Base-by-base conservation (phyloP, 148 eudicot species). In the Pharnaceum exiguum region DNA sequence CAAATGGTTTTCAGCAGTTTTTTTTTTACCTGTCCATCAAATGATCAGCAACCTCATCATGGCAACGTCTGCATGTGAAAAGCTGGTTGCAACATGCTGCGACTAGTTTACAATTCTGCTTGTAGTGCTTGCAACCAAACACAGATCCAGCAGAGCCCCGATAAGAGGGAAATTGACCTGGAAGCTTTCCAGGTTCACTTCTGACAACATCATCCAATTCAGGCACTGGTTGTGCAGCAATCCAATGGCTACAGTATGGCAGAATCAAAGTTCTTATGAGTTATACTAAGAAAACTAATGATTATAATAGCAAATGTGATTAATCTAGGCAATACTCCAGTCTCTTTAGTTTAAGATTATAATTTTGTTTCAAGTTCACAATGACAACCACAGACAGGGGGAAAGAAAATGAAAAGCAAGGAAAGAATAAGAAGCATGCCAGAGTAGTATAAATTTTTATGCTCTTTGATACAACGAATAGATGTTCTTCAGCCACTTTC, bases 91-190 rank as follows among this genome's bases (percentile, higher is more conserved):
- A 91, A 64, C 98, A 91, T 47, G 88, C 69, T 61, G 94, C 74
- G 42, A 87, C 67, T 62, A 91, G 79, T 73, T 91, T 91, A 36
- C 98, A 91, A 69, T 85, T 91, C 72, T 87, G 83, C 68, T 87
- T 85, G 83, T 91, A 91, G 74, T 91, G 98, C 61, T 74, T 68
- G 74, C 98, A 91, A 28, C 98, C 98, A 62, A 82, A 85, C 40
- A 47, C 51, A 50, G 72, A 76, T 49, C 73, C 71, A 32, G 38
- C 78, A 29, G 67, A 36, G 55, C 85, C 96, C 49, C 79, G 57
- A 60, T 79, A 88, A 33, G 96, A 85, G 54, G 98, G 85, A 67
- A 62, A 68, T 57, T 68, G 93, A 55, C 90, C 98, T 38, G 77
- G 79, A 66, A 82, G 63, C 62, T 73, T 79, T 68, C 79, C 85